Conservation (phyloP, 1,284 basidiomycete species). For the Trichosporon sp. region DNA sequence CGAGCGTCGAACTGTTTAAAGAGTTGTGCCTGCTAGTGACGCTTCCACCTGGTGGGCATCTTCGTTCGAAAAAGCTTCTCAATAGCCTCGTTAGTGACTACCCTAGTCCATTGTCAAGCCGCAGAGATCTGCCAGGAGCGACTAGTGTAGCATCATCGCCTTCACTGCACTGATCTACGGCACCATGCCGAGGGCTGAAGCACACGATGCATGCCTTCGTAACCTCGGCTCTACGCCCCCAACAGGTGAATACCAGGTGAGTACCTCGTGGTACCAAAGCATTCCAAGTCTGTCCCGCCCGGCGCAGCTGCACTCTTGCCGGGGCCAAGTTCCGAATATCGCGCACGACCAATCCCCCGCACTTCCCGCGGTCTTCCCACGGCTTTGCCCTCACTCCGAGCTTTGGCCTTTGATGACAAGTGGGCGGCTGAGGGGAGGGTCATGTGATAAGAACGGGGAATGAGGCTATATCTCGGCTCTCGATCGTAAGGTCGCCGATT, state of each 20-base stretch:
- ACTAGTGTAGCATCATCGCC: neutral
- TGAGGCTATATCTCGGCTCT: neutral
- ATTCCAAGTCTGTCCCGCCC: neutral
- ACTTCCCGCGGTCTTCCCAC: neutral
- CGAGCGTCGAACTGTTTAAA: too few relatives aligned
- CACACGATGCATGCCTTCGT: neutral
- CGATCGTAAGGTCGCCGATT: neutral
- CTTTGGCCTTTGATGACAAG: too few relatives aligned
- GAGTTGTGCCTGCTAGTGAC: too few relatives aligned
- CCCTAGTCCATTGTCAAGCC: too few relatives aligned
- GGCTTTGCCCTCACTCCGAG: too few relatives aligned
- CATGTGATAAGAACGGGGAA: neutral
- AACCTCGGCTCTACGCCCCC: neutral
- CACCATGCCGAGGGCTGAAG: neutral
- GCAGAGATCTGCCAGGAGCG: too few relatives aligned
- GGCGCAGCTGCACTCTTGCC: neutral
- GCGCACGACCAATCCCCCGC: neutral
- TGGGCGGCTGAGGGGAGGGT: neutral
- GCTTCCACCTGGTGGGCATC: too few relatives aligned
- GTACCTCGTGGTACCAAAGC: neutral
- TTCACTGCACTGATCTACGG: neutral
- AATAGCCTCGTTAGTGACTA: too few relatives aligned
- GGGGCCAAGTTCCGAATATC: neutral
- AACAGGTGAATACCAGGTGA: neutral
- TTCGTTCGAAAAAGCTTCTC: too few relatives aligned